Base-by-base conservation (phyloP, 2,329 filamentous ascomycete species). In the Ciborinia camelliae region DNA sequence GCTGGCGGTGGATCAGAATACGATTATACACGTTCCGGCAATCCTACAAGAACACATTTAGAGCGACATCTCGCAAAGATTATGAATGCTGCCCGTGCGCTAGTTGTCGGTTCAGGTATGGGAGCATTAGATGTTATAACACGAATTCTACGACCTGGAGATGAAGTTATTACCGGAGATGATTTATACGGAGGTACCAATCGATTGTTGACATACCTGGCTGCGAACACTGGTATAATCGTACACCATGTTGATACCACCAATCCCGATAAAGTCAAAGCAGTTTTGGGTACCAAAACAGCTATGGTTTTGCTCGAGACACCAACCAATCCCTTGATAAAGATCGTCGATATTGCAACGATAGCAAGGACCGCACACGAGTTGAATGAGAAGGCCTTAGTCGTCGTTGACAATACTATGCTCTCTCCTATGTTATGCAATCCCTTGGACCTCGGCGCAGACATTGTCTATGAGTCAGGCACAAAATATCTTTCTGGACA, bases 371-470 rank as follows among this genome's bases (percentile, higher is more conserved):
- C 89, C 26, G 86, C 90, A 0, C 95, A 98, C 76, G 86, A 88
- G 45, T 85, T 85, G 58, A 97, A 95, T 77, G 81, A 89, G 9
- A 86, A 85, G 68, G 90, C 91, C 32, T 81, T 98, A 48, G 92
- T 99, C 20, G 87, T 93, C 2, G 95, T 98, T 32, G 95, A 99
- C 79, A 99, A 99, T 81, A 99, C 95, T 65, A 99, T 99, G 95
- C 88, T 99, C 70, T 97, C 93, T 2, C 95, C 95, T 14, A 89
- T 97, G 81, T 87, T 99, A 9, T 89, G 89, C 74, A 98, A 97
- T 79, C 95, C 95, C 7, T 86, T 99, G 23, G 94, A 98, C 67
- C 84, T 98, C 35, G 95, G 96, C 65, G 93, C 94, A 20, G 95
- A 99, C 73, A 90, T 99, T 71, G 92, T 96, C 64, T 99, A 99